These are phyloP conservation scores for Neurospora sp. DNA, from an alignment of 495 filamentous ascomycete genomes.

Conservation along the genomic window DNA sequence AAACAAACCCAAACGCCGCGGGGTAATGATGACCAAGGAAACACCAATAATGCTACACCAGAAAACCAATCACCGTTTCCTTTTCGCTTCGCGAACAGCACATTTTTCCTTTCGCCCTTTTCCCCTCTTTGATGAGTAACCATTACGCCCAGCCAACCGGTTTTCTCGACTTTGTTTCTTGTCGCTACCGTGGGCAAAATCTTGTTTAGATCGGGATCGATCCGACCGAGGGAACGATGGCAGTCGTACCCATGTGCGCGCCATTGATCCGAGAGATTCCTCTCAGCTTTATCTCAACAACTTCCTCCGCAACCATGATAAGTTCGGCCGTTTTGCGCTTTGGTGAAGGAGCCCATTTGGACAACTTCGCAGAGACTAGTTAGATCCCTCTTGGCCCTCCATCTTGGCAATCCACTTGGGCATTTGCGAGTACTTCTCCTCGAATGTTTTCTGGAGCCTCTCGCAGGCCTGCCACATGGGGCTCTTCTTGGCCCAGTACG, in stretches of 20 bases:
- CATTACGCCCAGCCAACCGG: not conserved
- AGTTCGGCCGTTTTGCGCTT: not conserved
- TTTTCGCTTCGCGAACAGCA: not conserved
- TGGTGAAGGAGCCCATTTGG: not conserved
- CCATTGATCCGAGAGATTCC: not conserved
- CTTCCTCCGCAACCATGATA: not conserved
- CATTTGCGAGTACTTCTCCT: slow-evolving; percentile 40
- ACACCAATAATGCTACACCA: not conserved
- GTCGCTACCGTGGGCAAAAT: not conserved
- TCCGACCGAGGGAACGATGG: not conserved
- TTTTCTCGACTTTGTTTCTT: not conserved
- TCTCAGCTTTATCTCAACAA: not conserved
- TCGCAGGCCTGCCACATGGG: slow-evolving; percentile 37
- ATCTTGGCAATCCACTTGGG: slow-evolving; percentile 41
- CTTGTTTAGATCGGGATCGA: not conserved
- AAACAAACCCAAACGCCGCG: not conserved
- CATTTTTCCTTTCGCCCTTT: not conserved
- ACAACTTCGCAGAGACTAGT: not conserved
- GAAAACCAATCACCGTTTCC: not conserved
- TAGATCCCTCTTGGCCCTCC: slow-evolving; percentile 28
- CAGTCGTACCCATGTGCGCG: not conserved
- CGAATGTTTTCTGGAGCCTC: slow-evolving; percentile 39
- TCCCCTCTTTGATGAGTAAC: not conserved
- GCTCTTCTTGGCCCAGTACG: slow-evolving; percentile 31
- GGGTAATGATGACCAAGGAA: not conserved